These are phyloP conservation scores for Lodderomyces jiufengensis DNA, from an alignment of 1,139 yeast genomes.

Conservation along the genomic window DNA sequence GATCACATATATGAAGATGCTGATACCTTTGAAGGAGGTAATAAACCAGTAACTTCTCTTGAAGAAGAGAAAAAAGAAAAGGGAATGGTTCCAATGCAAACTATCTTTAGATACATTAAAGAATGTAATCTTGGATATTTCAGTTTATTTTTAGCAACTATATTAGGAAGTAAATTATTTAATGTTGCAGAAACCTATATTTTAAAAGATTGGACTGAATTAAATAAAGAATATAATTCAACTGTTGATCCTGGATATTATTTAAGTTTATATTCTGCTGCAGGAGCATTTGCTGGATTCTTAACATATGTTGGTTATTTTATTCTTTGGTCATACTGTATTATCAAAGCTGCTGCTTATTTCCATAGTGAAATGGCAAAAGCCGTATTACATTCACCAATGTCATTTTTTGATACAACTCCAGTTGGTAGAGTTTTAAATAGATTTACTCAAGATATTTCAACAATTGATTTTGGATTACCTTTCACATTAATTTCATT, in stretches of 20 bases:
- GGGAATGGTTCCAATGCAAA: conserved; percentile 31
- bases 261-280: conserved; percentile 23
- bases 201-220: conserved; percentile 37
- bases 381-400: conserved; percentile 43
- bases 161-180: conserved; percentile 18
- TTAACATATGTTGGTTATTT: conserved; percentile 25
- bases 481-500: conserved; percentile 55
- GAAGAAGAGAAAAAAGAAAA: conserved; percentile 26
- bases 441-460: conserved; percentile 77
- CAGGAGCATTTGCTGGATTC: conserved; percentile 29
- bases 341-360: conserved; percentile 28
- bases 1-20: conserved; percentile 20
- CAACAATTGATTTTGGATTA: conserved; percentile 71
- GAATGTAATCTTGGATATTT: conserved; percentile 32
- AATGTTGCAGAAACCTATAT: conserved; percentile 27
- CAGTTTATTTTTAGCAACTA: conserved; percentile 20
- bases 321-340: conserved; percentile 30
- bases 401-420: conserved; percentile 56
- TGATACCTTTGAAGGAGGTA: background rate
- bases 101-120: conserved; percentile 30
- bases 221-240: conserved; percentile 24
- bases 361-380: conserved; percentile 39
- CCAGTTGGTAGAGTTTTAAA: conserved; percentile 60
- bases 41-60: conserved; percentile 21
- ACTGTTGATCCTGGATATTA: conserved; percentile 21